A percentile compares a stretch with the other conserved stretches of the same genome.
Evolutionary conservation across 2,329 filamentous ascomycete species (phyloP).

Genomic region (Cyclaneusma minus): DNA sequence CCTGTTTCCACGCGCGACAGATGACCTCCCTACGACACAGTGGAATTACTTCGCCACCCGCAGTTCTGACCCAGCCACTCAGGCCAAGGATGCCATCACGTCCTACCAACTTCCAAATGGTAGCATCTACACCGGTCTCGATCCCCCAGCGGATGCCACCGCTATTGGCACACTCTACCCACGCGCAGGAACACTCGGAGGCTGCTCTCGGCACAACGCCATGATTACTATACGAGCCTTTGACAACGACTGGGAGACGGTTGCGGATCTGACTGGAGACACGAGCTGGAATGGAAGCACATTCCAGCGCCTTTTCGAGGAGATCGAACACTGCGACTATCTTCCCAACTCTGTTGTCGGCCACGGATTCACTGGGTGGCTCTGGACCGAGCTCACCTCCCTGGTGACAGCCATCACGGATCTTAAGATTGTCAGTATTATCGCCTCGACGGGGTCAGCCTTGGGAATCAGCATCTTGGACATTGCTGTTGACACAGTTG

Average conservation of each 20-base stretch:
- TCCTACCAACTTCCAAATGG: conserved; percentile 21
- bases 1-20: conserved; percentile 27
- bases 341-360: conserved; percentile 5
- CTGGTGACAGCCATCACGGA: conserved; percentile 8
- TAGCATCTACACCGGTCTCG: conserved; percentile 10
- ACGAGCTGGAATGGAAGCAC: conserved; percentile 10
- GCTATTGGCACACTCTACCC: conserved; percentile 16
- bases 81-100: conserved; percentile 8
- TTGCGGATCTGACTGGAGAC: conserved; percentile 12
- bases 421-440: conserved; percentile 4
- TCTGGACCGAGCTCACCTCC: conserved; percentile 8
- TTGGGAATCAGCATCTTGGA: too few relatives aligned
- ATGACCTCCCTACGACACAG: conserved; percentile 27
- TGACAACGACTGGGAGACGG: conserved; percentile 10
- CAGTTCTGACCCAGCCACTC: conserved; percentile 5
- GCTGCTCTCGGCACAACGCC: conserved; percentile 14
- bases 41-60: conserved; percentile 30
- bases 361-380: conserved; percentile 15
- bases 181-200: conserved; percentile 16
- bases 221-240: conserved; percentile 10
- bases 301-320: conserved; percentile 11
- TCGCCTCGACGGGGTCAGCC: too few relatives aligned
- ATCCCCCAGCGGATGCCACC: conserved; percentile 11
- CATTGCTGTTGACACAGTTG: conserved; percentile 2
- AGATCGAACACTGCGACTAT: conserved; percentile 6